Conservation (phyloP, 2,329 filamentous ascomycete species). For the Stagonosporopsis tanaceti region DNA sequence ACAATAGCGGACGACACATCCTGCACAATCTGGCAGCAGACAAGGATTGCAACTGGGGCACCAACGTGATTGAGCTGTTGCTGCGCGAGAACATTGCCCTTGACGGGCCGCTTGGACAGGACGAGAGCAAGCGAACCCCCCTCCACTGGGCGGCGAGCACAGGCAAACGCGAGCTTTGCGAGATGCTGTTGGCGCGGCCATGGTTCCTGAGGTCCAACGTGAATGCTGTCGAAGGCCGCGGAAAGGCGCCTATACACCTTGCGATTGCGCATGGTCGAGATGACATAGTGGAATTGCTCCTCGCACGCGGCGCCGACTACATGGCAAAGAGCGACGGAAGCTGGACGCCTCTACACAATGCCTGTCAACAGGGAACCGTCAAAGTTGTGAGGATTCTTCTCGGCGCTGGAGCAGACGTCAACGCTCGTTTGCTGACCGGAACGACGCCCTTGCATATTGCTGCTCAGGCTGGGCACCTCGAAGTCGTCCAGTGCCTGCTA, state of each 20-base stretch:
- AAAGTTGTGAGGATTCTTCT: conserved; percentile 44
- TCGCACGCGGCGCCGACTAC: conserved; percentile 41
- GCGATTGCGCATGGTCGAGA: conserved; percentile 46
- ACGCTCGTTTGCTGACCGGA: conserved; percentile 44
- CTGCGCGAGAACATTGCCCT: conserved; percentile 51
- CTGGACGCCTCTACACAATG: conserved; percentile 48
- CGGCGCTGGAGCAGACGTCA: conserved; percentile 42
- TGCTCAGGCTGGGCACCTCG: conserved; percentile 45
- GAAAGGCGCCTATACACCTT: conserved; percentile 49
- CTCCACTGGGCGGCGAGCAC: conserved; percentile 67
- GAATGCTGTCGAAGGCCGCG: conserved; percentile 44
- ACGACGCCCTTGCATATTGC: conserved; percentile 51
- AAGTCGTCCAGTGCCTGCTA: conserved; percentile 49
- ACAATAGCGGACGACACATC: conserved; percentile 44
- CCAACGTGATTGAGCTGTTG: conserved; percentile 54
- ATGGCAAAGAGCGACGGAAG: conserved; percentile 46
- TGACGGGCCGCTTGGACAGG: conserved; percentile 51
- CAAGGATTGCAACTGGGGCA: conserved; percentile 57
- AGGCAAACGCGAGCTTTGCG: conserved; percentile 60
- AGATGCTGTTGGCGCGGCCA: conserved; percentile 54
- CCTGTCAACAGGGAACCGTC: conserved; percentile 43
- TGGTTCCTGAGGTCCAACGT: conserved; percentile 40
- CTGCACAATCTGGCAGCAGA: conserved; percentile 51
- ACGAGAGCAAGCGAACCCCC: conserved; percentile 60
- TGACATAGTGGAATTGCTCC: conserved; percentile 46